Evolutionary conservation across 495 filamentous ascomycete species (phyloP).

Genomic region (Platismatia glauca): DNA sequence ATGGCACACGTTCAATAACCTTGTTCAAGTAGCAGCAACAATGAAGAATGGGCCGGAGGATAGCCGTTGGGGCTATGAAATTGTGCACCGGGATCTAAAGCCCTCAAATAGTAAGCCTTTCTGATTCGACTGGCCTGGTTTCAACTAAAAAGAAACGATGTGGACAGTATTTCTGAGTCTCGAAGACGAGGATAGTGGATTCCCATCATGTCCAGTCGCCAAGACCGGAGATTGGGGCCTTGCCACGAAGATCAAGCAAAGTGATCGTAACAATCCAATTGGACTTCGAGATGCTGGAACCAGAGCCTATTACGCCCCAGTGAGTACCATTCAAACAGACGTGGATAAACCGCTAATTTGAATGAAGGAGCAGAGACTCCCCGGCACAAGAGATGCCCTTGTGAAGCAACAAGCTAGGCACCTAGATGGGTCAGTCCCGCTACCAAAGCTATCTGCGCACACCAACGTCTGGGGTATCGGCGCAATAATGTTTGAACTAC

Average conservation of each 20-base stretch:
- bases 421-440: not conserved
- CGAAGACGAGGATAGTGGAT: not conserved
- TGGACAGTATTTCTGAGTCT: not conserved
- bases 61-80: not conserved
- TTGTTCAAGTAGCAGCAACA: not conserved
- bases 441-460: not conserved
- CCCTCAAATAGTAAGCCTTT: not conserved
- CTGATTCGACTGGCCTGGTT: not conserved
- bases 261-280: not conserved
- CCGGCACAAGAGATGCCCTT: too few species aligned
- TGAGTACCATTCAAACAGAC: not conserved
- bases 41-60: not conserved
- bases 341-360: not conserved
- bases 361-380: not conserved
- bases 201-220: not conserved
- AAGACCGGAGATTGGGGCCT: not conserved
- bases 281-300: not conserved
- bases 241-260: not conserved
- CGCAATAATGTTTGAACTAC: not conserved
- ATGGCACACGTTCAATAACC: not conserved
- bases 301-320: not conserved
- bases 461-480: not conserved
- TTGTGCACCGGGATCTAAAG: not conserved
- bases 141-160: not conserved
- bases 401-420: not conserved